These are phyloP conservation scores for Scheffersomyces coipomensis DNA, from an alignment of 805 yeast genomes.

Conservation along the genomic window DNA sequence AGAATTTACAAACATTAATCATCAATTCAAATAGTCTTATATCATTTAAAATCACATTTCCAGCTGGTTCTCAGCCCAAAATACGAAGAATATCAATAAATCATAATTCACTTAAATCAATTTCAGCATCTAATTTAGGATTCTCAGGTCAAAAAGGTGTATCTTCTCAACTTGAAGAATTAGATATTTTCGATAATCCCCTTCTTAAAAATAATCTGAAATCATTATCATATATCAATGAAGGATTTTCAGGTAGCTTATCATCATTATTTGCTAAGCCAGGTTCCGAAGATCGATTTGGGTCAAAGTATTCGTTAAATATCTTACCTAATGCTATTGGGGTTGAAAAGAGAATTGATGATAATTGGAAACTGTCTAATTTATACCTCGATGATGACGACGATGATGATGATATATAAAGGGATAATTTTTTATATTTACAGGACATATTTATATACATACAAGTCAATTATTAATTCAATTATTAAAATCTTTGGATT, in stretches of 20 bases:
- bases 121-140: neutral
- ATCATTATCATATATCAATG: no score
- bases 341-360: neutral
- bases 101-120: neutral
- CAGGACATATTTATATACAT: neutral
- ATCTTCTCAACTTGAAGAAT: neutral
- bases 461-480: neutral
- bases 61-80: neutral
- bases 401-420: neutral
- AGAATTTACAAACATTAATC: neutral
- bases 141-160: neutral
- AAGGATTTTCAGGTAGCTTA: no score
- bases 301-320: neutral
- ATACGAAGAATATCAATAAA: neutral
- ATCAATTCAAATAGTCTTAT: neutral
- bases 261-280: no score
- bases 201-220: no score
- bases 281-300: neutral
- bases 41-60: neutral
- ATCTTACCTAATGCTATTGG: neutral
- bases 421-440: neutral
- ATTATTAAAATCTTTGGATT: slow-evolving; percentile 69
- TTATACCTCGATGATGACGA: neutral
- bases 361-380: neutral
- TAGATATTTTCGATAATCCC: neutral